Evolutionary conservation across 2,329 filamentous ascomycete genomes (phyloP), one percentile per base, ranked within the genome.

Genomic region (Colletotrichum sp.): DNA sequence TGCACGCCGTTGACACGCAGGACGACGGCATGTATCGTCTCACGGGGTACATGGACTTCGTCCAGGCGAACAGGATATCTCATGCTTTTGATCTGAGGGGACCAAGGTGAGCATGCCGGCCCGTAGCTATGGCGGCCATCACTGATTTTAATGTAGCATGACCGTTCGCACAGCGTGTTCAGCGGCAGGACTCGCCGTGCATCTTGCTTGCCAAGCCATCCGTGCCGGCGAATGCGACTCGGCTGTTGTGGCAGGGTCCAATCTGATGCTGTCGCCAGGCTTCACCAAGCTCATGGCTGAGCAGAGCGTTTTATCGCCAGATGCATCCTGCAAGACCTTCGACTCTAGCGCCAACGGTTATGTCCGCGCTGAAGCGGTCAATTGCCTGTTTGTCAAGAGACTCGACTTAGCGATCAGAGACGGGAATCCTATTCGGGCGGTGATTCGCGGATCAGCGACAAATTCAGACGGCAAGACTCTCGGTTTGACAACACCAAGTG

Each of bases 341-440:
- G 86, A 87, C 57, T 79, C 82, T 5, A 76, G 79, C 8, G 89
- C 86, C 1, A 80, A 88, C 64, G 89, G 89, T 0, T 90, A 89
- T 72, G 86, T 81, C 1, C 69, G 69, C 16, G 69, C 60, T 12
- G 88, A 89, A 71, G 87, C 86, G 6, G 79, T 84, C 26, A 84
- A 79, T 3, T 79, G 82, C 15, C 52, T 89, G 6, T 70, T 87
- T 2, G 67, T 89, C 3, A 89, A 89, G 78, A 82, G 79, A 2
- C 79, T 88, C 1, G 80, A 82, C 9, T 81, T 84, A 57, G 87
- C 87, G 3, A 55, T 88, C 8, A 76, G 78, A 15, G 86, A 86
- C 52, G 83, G 83, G 8, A 85, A 89, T 77, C 81, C 81, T 0
- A 81, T 83, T 57, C 77, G 80, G 26, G 80, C 80, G 10, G 75